Base-by-base conservation (phyloP, 2,329 filamentous ascomycete species). In the Cercospora zeina region DNA sequence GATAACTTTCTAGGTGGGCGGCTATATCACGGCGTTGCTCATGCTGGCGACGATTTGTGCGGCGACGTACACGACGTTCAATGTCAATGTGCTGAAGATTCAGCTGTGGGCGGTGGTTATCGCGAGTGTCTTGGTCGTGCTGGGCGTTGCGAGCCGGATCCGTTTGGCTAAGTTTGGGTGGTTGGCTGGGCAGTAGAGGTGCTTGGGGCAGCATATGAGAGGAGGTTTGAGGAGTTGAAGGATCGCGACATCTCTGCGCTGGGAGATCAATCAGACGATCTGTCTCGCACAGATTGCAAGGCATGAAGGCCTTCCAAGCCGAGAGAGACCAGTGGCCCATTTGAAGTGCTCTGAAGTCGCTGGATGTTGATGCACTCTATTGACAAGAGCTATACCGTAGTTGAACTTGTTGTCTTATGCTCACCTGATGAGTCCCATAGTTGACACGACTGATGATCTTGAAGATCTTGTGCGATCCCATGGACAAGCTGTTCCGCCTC, bases 131-230 rank as follows among this genome's bases (percentile, higher is more conserved):
- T 73, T 97, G 37, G 80, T 91, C 31, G 72, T 95, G 9, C 70
- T 86, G 19, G 93, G 95, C 0, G 77, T 96, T 14, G 81, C 89
- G 62, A 88, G 93, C 7, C 84, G 93, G 66, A 86, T 97, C 65
- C 90, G 91, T 80, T 85, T 89, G 78, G 83, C 86, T 65, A 97
- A 97, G 81, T 80, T 97, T 62, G 90, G 91, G 0, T 74, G 86
- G 56, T 77, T 74, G 64, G 72, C 72, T 54, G 72, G 72, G n/a
- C 68, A 68, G 37, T 72, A 67, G 55, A 50, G 47, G 6, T 4
- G 19, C 24, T 10, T 13, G 24, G 14, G 16, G 21, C 8, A 16
- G 16, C 21, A 24, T 4, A 50, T 5, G 37, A 9, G 30, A 34
- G 11, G 11, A 13, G 31, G 8, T 10, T n/a, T n/a, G n/a, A n/a